These are phyloP conservation scores for Lobulomyces angularis DNA, from an alignment of 192 early-diverging fungal species.

Conservation along the genomic window DNA sequence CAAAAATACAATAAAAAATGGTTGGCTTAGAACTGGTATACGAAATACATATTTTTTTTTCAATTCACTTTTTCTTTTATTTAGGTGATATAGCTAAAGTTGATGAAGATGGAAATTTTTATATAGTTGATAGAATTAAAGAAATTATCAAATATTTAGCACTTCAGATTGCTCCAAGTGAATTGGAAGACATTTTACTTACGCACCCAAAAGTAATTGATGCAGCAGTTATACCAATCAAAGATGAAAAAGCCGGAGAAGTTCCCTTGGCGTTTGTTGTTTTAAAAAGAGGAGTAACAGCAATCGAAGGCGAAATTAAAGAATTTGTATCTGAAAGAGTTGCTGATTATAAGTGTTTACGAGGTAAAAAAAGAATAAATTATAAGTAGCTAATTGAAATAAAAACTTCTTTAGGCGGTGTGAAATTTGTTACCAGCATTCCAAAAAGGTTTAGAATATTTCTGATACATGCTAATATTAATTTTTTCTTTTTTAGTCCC, in stretches of 20 bases:
- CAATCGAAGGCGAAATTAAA: conserved; percentile 30
- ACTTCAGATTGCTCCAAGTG: conserved; percentile 75
- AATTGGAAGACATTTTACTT: conserved; percentile 66
- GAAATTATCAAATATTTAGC: conserved; percentile 92
- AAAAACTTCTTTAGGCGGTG: too few relatives aligned
- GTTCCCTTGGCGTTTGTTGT: conserved; percentile 70
- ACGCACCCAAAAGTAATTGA: conserved; percentile 52
- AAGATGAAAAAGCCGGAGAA: conserved; percentile 37
- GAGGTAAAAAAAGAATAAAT: too few relatives aligned
- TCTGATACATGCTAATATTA: too few relatives aligned
- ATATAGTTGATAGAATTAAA: conserved; percentile 69
- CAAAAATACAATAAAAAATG: conserved; percentile 56
- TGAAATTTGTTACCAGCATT: too few relatives aligned
- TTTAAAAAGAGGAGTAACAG: conserved; percentile 24
- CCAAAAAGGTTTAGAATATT: too few relatives aligned
- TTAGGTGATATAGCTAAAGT: conserved; percentile 64
- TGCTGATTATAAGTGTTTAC: conserved; percentile 61
- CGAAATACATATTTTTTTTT: too few relatives aligned
- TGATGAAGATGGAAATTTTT: conserved; percentile 51
- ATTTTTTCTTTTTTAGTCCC: too few relatives aligned
- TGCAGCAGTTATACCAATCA: conserved; percentile 22
- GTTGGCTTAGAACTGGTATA: conserved; percentile 71
- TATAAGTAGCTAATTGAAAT: too few relatives aligned
- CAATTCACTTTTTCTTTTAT: too few relatives aligned
- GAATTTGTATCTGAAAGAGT: conserved; percentile 51